phyloP scores from a whole-genome alignment of 2,329 filamentous ascomycete genomes.

The Ceratocystis huliohia region DNA sequence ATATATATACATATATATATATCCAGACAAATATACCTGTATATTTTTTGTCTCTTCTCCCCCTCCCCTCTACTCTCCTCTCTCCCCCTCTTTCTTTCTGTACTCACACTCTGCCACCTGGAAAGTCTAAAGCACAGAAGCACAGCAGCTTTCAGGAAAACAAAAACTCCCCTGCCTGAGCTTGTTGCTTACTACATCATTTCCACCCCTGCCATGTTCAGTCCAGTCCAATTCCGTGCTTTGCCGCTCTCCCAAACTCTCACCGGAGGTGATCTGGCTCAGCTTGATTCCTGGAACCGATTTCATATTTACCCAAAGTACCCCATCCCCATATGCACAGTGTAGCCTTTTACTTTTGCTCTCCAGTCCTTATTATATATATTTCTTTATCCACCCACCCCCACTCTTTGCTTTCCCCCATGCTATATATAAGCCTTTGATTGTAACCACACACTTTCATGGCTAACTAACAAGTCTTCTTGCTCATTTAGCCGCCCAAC shows the following conservation, averaged over 20 bases:
- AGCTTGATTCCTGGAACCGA: not conserved
- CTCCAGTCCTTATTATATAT: not conserved
- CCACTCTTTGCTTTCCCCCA: not conserved
- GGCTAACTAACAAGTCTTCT: slow-evolving; percentile 1
- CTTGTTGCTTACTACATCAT: not conserved
- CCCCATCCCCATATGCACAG: not conserved
- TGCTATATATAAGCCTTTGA: not conserved
- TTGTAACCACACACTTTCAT: not conserved
- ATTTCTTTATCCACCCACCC: not conserved
- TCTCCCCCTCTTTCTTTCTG: not conserved
- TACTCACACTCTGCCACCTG: not conserved
- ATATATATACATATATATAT: too few relatives aligned
- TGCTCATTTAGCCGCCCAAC: slow-evolving; percentile 9
- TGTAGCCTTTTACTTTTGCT: not conserved
- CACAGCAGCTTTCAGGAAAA: not conserved
- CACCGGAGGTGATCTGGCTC: slow-evolving; percentile 9
- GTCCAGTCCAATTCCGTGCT: slow-evolving; percentile 6
- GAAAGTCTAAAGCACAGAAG: not conserved
- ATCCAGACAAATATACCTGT: too few relatives aligned
- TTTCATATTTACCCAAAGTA: slow-evolving; percentile 7
- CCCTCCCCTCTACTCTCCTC: not conserved
- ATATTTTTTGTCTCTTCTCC: not conserved
- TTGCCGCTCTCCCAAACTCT: slow-evolving; percentile 5
- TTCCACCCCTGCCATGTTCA: slow-evolving; percentile 5
- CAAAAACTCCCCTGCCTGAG: not conserved